Evolutionary conservation across 176 grass and related monocot genomes (phyloP), one percentile per base, ranked within the genome.

Genomic region (Microstegium vimineum): DNA sequence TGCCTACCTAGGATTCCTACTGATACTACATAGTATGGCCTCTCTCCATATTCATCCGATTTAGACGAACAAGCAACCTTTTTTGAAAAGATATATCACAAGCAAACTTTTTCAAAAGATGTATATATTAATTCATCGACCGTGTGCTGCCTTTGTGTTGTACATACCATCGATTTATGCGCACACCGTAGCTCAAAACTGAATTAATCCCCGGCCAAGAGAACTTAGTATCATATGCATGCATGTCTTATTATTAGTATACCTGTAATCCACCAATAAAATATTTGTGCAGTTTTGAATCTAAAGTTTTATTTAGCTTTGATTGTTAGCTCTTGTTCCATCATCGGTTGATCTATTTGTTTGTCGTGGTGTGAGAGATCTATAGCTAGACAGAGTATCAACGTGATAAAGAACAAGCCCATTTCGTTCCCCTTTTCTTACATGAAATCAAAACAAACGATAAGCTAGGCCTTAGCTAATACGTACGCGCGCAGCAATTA

Each of bases 331-430:
- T 59, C 22, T 31, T 77, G 56, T 82, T 90, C 66, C 46, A 72
- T 86, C 31, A 31, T 30, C 28, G 59, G 78, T 73, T 78, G 83
- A 28, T 36, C 66, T 78, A 82, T 86, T 38, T 78, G 73, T 67
- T 86, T 86, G 88, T 86, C 78, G n/a, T 57, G 20, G 66, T 36
- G 66, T 33, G 87, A 38, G 15, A 73, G 83, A 90, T 86, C 83
- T 73, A 77, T 73, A 77, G 63, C 52, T 77, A 66, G 56, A 71
- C 2, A 79, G 71, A 40, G 68, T 43, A 71, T 71, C 68, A 45
- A 8, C 14, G 70, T 54, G 33, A 49, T 69, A 63, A 32, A 56
- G 41, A 76, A 84, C 31, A 36, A 89, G 30, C 32, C 14, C 69
- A 18, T 46, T 46, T 46, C 26, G 47, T 52, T 36, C 16, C 40